Conservation (phyloP, 2,329 filamentous ascomycete species). For the Fusarium sp. region DNA sequence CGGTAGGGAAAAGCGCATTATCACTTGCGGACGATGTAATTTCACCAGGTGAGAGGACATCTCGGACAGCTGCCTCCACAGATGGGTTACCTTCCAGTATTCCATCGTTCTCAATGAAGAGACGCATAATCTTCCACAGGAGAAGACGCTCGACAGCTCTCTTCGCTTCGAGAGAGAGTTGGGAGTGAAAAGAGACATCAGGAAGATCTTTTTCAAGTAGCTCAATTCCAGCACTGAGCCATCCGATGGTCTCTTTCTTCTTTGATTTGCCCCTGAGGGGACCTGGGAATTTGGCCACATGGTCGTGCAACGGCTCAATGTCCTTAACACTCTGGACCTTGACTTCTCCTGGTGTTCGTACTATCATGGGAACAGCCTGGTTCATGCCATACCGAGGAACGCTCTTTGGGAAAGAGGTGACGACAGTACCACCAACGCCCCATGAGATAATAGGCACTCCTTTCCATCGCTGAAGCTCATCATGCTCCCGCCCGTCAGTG, state of each 20-base stretch:
- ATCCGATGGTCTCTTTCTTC: constrained; percentile 90
- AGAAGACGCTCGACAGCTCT: constrained; percentile 81
- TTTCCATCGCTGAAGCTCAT: constrained; percentile 89
- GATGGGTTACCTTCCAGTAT: constrained; percentile 75
- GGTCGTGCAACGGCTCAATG: constrained; percentile 74
- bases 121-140: constrained; percentile 84
- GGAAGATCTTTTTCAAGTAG: constrained; percentile 70
- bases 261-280: constrained; percentile 89
- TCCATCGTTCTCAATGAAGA: constrained; percentile 89
- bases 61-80: constrained; percentile 78
- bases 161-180: constrained; percentile 70
- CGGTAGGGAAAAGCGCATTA: constrained; percentile 38
- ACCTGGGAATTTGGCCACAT: constrained; percentile 84
- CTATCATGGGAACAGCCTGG: constrained; percentile 77
- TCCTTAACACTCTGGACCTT: constrained; percentile 80
- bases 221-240: constrained; percentile 82
- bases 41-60: constrained; percentile 72
- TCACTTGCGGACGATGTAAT: constrained; percentile 39
- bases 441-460: constrained; percentile 87
- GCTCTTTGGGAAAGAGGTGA: constrained; percentile 89
- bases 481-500: constrained; percentile 73
- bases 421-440: constrained; percentile 83
- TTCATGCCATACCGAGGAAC: constrained; percentile 86
- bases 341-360: constrained; percentile 83
- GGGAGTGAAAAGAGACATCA: constrained; percentile 59